A percentile compares a stretch with the other conserved stretches of the same genome.
Evolutionary conservation across 768 basidiomycete species (phyloP).

Genomic region (Dacryopinax spathularia): DNA sequence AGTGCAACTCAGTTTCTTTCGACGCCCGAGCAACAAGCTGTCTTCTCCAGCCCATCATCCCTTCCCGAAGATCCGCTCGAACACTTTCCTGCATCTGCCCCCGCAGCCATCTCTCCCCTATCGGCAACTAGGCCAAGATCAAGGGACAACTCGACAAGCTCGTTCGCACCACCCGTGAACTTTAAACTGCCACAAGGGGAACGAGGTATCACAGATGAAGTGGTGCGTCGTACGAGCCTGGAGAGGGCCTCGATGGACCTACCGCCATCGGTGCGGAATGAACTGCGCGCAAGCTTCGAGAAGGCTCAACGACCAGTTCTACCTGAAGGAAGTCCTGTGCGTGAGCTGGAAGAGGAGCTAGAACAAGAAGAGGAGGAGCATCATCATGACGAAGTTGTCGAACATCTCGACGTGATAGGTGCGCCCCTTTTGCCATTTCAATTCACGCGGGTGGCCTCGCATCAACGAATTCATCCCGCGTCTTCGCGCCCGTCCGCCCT

Average conservation of each 20-base stretch:
- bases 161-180: neutral
- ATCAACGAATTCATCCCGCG: neutral
- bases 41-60: neutral
- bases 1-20: neutral
- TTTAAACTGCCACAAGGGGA: neutral
- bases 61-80: neutral
- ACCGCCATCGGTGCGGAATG: neutral
- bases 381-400: slow-evolving; percentile 68
- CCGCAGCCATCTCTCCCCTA: neutral
- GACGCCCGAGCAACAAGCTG: neutral
- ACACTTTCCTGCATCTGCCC: neutral
- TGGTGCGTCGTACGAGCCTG: neutral
- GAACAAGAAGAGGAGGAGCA: slow-evolving; percentile 15
- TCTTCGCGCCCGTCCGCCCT: too few species aligned
- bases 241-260: neutral
- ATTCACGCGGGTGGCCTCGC: neutral
- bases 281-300: neutral
- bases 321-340: neutral
- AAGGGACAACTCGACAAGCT: neutral
- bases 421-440: slow-evolving; percentile 9
- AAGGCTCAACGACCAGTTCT: neutral
- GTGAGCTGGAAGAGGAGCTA: neutral
- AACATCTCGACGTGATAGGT: slow-evolving; percentile 73
- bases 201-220: neutral
- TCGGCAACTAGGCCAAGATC: neutral